A percentile compares a stretch with the other conserved stretches of the same genome.
Evolutionary conservation across 1,284 basidiomycete genomes (phyloP).

Genomic region (Trichosporon sp.): DNA sequence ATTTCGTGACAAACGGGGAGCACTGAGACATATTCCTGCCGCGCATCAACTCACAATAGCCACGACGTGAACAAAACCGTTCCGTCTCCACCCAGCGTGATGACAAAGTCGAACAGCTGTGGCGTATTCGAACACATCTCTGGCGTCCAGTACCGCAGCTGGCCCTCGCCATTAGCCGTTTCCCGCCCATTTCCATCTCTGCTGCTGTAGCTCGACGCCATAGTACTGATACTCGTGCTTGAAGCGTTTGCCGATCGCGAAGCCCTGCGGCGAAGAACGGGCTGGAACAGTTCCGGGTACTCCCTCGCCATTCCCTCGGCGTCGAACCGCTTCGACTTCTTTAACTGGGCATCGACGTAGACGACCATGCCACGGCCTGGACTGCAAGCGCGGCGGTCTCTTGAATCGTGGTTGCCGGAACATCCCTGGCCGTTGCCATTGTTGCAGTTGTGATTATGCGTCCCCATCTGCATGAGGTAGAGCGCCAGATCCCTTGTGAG

Average conservation of each 20-base stretch:
- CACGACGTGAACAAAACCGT: slow-evolving; percentile 99
- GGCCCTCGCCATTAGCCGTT: slow-evolving; percentile 61
- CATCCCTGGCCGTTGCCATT: neutral
- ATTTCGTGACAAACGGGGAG: no score
- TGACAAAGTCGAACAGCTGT: slow-evolving; percentile 95
- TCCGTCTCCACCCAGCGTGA: slow-evolving; percentile 97
- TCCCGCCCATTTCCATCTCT: neutral
- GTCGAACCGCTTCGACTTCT: slow-evolving; percentile 86
- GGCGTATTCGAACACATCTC: slow-evolving; percentile 90
- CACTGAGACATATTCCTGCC: slow-evolving; percentile 1
- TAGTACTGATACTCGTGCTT: slow-evolving; percentile 31
- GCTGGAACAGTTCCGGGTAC: slow-evolving; percentile 81
- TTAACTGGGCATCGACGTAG: slow-evolving; percentile 94
- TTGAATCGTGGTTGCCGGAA: neutral
- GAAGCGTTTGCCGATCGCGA: slow-evolving; percentile 49
- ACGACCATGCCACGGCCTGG: slow-evolving; percentile 21
- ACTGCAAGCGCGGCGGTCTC: neutral
- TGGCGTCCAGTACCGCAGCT: slow-evolving; percentile 94
- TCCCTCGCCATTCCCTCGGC: slow-evolving; percentile 79
- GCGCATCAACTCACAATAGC: slow-evolving; percentile 79
- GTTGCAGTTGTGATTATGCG: neutral
- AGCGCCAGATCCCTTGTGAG: slow-evolving; percentile 89
- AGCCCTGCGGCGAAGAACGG: slow-evolving; percentile 59
- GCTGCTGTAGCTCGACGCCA: slow-evolving; percentile 13
- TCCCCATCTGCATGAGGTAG: slow-evolving; percentile 79